These are phyloP conservation scores for Paradendryphiella salina DNA, from an alignment of 2,329 filamentous ascomycete genomes.

Conservation along the genomic window DNA sequence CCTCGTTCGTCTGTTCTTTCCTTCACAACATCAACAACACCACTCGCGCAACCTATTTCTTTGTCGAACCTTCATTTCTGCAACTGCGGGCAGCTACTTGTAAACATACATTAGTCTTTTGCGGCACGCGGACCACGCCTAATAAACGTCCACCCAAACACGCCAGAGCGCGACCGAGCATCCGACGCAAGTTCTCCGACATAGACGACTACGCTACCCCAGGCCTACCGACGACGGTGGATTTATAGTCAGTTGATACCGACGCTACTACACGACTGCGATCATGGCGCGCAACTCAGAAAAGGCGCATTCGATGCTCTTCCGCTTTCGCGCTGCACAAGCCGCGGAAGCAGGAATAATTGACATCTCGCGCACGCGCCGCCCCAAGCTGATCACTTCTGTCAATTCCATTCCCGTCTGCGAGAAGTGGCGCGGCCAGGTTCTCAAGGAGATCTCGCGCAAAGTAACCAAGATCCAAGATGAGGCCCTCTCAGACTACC, in stretches of 20 bases:
- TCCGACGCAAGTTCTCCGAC: constrained; percentile 3
- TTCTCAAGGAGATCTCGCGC: constrained; percentile 93
- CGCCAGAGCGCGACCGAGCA: constrained; percentile 11
- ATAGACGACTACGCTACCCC: constrained; percentile 1
- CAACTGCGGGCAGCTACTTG: constrained; percentile 35
- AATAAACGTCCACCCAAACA: constrained; percentile 12
- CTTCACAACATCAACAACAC: constrained; percentile 21
- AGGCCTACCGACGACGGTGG: not conserved
- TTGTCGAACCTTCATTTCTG: constrained; percentile 18
- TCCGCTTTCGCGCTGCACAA: constrained; percentile 97
- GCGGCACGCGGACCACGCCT: constrained; percentile 3
- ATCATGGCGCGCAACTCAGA: constrained; percentile 86
- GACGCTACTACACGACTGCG: constrained; percentile 19
- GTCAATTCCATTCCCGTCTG: constrained; percentile 81
- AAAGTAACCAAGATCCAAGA: constrained; percentile 98
- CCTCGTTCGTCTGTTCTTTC: constrained; percentile 9
- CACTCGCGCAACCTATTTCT: constrained; percentile 16
- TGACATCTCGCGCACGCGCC: constrained; percentile 84
- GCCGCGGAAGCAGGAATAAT: constrained; percentile 95
- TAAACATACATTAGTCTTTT: constrained; percentile 22
- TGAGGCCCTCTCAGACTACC: constrained; percentile 85
- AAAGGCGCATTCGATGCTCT: constrained; percentile 99
- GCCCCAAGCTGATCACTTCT: constrained; percentile 87
- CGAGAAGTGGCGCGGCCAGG: constrained; percentile 98
- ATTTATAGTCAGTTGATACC: not conserved